phyloP scores from a whole-genome alignment of 768 basidiomycete species.

The Mrakia gelida region DNA sequence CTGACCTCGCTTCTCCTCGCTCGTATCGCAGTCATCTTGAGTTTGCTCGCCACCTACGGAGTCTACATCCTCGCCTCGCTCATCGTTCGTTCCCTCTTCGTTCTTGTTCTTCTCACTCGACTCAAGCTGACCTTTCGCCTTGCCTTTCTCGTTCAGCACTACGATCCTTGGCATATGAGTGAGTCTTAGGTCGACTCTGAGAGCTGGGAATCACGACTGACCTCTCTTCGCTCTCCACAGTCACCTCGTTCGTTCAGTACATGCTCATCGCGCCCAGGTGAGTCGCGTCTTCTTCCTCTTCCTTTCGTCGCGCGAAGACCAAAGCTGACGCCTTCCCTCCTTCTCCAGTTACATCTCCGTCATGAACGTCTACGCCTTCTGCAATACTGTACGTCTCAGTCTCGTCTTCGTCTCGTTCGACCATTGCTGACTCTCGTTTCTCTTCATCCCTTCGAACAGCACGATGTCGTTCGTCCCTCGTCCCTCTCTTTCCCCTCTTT shows the following conservation, averaged over 20 bases:
- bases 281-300: too few relatives aligned
- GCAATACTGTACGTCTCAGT: slow-evolving; percentile 18
- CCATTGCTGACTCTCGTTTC: background rate
- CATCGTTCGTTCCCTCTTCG: slow-evolving; percentile 59
- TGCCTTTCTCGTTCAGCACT: slow-evolving; percentile 36
- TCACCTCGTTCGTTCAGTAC: slow-evolving; percentile 89
- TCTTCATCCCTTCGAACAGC: slow-evolving; percentile 32
- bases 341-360: slow-evolving; percentile 56
- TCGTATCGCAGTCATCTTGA: slow-evolving; percentile 73
- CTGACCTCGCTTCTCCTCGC: slow-evolving; percentile 13
- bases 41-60: slow-evolving; percentile 79
- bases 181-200: background rate
- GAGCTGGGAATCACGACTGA: background rate
- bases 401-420: background rate
- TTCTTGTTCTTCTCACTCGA: background rate
- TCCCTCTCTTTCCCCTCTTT: background rate
- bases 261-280: slow-evolving; percentile 48
- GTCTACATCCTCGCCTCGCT: slow-evolving; percentile 78
- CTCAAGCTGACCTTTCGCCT: too few relatives aligned
- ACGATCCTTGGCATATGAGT: slow-evolving; percentile 96
- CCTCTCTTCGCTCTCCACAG: slow-evolving; percentile 14
- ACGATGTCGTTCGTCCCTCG: slow-evolving; percentile 42
- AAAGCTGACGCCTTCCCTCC: slow-evolving; percentile 66
- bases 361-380: slow-evolving; percentile 34
- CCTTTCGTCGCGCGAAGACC: too few relatives aligned